Percentiles rank a stretch among this genome's conserved stretches.
These are phyloP conservation scores for Pistacia integerrima DNA, from an alignment of 345 rosid genomes.

Conservation along the genomic window DNA sequence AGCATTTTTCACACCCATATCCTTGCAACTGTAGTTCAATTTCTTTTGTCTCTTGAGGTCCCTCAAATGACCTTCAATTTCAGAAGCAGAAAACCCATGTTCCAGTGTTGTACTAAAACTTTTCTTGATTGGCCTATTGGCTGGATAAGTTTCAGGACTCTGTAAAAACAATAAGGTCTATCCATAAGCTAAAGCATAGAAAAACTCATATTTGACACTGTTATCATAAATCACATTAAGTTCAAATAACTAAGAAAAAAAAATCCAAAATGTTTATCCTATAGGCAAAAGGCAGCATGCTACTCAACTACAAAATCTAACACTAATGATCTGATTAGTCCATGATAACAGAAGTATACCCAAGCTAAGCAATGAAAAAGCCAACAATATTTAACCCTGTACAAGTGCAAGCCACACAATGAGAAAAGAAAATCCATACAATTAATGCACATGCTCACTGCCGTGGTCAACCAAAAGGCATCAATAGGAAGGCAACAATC, in stretches of 20 bases:
- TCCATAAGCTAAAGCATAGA: not conserved
- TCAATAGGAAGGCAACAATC: not conserved
- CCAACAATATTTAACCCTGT: too few species aligned
- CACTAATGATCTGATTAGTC: not conserved
- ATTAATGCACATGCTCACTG: too few species aligned
- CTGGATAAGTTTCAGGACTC: conserved; percentile 38
- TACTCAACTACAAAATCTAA: not conserved
- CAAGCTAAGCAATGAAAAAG: not conserved
- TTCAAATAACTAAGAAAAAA: not conserved
- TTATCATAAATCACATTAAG: not conserved
- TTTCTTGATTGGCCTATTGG: conserved; percentile 26
- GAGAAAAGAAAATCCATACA: conserved; percentile 2
- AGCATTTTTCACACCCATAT: conserved; percentile 7
- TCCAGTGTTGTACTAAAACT: conserved; percentile 26
- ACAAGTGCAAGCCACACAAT: not conserved
- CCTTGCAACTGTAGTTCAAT: conserved; percentile 30
- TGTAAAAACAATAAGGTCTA: conserved; percentile 21
- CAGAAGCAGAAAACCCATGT: conserved; percentile 34
- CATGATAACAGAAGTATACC: not conserved
- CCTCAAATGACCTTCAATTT: conserved; percentile 37
- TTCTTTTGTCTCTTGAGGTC: conserved; percentile 60
- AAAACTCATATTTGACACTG: not conserved
- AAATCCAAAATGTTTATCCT: not conserved
- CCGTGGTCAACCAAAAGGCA: not conserved
- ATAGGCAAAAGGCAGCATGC: not conserved